Conservation (phyloP, 2,329 filamentous ascomycete species). For the Cladosporium sp. region DNA sequence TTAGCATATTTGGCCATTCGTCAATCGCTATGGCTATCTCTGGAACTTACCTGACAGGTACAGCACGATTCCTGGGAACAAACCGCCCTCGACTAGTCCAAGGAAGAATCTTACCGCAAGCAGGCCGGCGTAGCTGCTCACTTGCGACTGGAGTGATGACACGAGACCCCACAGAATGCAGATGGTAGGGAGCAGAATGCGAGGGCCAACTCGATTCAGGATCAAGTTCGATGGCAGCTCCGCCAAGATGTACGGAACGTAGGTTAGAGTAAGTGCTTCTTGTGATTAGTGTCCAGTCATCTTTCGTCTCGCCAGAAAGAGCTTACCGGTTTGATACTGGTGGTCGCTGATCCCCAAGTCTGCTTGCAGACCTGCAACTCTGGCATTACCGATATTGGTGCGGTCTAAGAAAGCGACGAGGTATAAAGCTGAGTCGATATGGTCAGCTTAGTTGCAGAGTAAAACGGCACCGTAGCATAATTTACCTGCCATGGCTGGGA, state of each 20-base stretch:
- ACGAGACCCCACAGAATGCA: conserved; percentile 29
- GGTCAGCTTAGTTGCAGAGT: too few relatives aligned
- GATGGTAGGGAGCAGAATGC: conserved; percentile 27
- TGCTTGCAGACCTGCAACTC: conserved; percentile 10
- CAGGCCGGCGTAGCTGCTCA: conserved; percentile 26
- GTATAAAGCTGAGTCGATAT: conserved; percentile 39
- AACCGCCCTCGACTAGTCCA: conserved; percentile 60
- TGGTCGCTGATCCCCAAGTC: conserved; percentile 14
- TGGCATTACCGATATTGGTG: conserved; percentile 2
- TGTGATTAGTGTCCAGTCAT: not conserved
- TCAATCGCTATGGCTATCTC: conserved; percentile 54
- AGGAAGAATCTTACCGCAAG: conserved; percentile 26
- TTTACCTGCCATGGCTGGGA: conserved; percentile 57
- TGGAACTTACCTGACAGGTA: conserved; percentile 49
- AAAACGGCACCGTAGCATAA: too few relatives aligned
- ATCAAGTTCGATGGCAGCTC: conserved; percentile 37
- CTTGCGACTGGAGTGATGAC: conserved; percentile 30
- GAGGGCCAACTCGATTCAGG: conserved; percentile 38
- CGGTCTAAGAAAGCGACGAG: conserved; percentile 41
- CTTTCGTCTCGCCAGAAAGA: not conserved
- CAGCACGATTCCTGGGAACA: conserved; percentile 27
- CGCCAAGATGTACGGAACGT: conserved; percentile 33
- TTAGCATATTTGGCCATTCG: not conserved
- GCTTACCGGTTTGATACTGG: conserved; percentile 14
- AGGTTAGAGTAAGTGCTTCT: conserved; percentile 29